Evolutionary conservation across 2,329 filamentous ascomycete species (phyloP).

Genomic region (Trichoderma koningii): DNA sequence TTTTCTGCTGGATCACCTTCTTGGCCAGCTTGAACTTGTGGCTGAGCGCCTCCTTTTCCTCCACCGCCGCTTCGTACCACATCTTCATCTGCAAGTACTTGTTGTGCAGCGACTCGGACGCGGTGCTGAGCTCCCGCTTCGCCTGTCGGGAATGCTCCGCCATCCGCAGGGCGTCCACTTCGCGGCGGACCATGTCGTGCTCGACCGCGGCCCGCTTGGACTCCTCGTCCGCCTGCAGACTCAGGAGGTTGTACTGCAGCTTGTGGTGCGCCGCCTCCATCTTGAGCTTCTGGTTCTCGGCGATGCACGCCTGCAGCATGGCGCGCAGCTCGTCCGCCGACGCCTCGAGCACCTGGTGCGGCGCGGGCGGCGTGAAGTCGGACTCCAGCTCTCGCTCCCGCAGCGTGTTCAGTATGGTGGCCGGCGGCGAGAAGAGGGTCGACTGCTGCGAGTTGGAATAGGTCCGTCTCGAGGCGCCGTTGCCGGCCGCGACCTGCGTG

Average conservation of each 20-base stretch:
- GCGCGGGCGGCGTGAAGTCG: constrained; percentile 52
- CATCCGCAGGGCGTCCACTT: constrained; percentile 79
- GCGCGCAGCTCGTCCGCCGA: constrained; percentile 57
- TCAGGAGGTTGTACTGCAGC: constrained; percentile 81
- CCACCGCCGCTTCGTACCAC: constrained; percentile 65
- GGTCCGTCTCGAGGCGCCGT: constrained; percentile 35
- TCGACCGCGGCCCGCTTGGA: constrained; percentile 87
- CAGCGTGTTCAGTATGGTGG: constrained; percentile 46
- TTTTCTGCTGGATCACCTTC: constrained; percentile 74
- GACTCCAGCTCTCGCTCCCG: constrained; percentile 38
- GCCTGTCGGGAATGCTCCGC: constrained; percentile 69
- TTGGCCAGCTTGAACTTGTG: constrained; percentile 72
- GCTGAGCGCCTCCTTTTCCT: constrained; percentile 65
- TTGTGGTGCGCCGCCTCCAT: constrained; percentile 89
- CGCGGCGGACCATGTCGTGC: constrained; percentile 84
- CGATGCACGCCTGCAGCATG: constrained; percentile 57
- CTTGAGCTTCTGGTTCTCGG: constrained; percentile 63
- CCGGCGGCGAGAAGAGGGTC: constrained; percentile 56
- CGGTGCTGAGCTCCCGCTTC: constrained; percentile 54
- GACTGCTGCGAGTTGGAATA: constrained; percentile 50
- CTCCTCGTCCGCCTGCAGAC: constrained; percentile 80
- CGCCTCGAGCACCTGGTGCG: constrained; percentile 55
- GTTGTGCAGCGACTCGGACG: constrained; percentile 55
- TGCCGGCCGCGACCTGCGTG: constrained; percentile 48
- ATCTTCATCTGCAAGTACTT: constrained; percentile 65